phyloP scores from a whole-genome alignment of 2,329 filamentous ascomycete genomes.

The Colletotrichum magnum region DNA sequence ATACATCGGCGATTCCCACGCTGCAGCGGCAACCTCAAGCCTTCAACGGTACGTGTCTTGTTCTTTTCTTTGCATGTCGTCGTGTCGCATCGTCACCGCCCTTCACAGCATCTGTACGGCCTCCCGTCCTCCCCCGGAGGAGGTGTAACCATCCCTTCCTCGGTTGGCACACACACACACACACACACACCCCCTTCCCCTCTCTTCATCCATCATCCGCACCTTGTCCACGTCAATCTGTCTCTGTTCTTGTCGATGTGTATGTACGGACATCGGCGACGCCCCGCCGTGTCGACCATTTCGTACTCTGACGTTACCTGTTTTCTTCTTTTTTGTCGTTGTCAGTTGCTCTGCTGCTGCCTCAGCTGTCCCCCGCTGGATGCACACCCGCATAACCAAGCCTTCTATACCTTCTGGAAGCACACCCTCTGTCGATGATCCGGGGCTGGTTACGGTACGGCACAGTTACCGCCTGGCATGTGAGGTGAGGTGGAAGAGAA shows the following conservation, averaged over 20 bases:
- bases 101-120: slow-evolving; percentile 23
- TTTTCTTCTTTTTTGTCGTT: not conserved
- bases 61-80: slow-evolving; percentile 30
- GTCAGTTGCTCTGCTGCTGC: not conserved
- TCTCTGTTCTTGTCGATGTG: slow-evolving; percentile 27
- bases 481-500: slow-evolving; percentile 1
- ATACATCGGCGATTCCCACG: slow-evolving; percentile 25
- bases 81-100: slow-evolving; percentile 29
- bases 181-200: not conserved
- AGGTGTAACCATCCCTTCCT: slow-evolving; percentile 34
- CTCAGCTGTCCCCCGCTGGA: not conserved
- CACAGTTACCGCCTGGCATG: slow-evolving; percentile 7
- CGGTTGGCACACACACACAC: not conserved
- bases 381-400: slow-evolving; percentile 22
- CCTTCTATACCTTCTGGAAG: slow-evolving; percentile 36
- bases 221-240: slow-evolving; percentile 34
- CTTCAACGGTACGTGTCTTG: slow-evolving; percentile 32
- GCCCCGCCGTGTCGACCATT: slow-evolving; percentile 11
- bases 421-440: slow-evolving; percentile 9
- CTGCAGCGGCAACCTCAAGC: slow-evolving; percentile 10
- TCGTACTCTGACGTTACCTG: slow-evolving; percentile 25
- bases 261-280: slow-evolving; percentile 22
- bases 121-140: slow-evolving; percentile 12
- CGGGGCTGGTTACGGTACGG: too few species aligned
- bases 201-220: slow-evolving; percentile 9